These are phyloP conservation scores for Jamesozyma hellenica DNA, from an alignment of 805 yeast species.

Conservation along the genomic window DNA sequence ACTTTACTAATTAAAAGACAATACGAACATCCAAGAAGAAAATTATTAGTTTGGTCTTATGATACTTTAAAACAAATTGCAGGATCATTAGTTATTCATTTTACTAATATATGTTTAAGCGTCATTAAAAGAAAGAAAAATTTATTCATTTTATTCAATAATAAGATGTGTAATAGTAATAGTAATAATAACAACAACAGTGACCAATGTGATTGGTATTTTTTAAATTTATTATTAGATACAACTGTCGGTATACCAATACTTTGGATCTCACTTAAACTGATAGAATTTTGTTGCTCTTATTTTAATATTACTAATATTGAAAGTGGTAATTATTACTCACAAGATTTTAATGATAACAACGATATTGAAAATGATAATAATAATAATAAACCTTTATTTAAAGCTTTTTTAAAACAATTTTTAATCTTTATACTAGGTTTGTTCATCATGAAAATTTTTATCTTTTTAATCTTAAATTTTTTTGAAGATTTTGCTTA, in stretches of 20 bases:
- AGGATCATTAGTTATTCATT: constrained; percentile 80
- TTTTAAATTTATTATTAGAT: constrained; percentile 76
- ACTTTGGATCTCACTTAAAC: constrained; percentile 46
- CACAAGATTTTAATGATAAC: neutral
- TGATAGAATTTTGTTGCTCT: constrained; percentile 37
- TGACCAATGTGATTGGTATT: constrained; percentile 92
- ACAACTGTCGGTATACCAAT: constrained; percentile 91
- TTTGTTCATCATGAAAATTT: constrained; percentile 50
- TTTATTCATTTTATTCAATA: neutral
- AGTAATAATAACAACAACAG: constrained; percentile 32
- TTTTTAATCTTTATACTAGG: constrained; percentile 58
- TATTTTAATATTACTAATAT: constrained; percentile 31
- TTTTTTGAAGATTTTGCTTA: constrained; percentile 61
- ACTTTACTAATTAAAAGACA: constrained; percentile 66
- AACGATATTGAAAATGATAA: neutral
- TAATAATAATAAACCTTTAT: constrained; percentile 16
- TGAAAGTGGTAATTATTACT: constrained; percentile 37
- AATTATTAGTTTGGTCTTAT: constrained; percentile 79
- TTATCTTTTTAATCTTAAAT: constrained; percentile 47
- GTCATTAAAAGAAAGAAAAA: constrained; percentile 38
- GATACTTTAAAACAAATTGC: constrained; percentile 85
- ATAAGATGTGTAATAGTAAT: neutral
- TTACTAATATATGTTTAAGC: constrained; percentile 64
- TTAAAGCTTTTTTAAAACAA: constrained; percentile 61
- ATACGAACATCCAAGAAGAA: constrained; percentile 76